A percentile compares a stretch with the other conserved stretches of the same genome.
Conservation (phyloP, 345 rosid genomes). For the Theobroma cacao region DNA sequence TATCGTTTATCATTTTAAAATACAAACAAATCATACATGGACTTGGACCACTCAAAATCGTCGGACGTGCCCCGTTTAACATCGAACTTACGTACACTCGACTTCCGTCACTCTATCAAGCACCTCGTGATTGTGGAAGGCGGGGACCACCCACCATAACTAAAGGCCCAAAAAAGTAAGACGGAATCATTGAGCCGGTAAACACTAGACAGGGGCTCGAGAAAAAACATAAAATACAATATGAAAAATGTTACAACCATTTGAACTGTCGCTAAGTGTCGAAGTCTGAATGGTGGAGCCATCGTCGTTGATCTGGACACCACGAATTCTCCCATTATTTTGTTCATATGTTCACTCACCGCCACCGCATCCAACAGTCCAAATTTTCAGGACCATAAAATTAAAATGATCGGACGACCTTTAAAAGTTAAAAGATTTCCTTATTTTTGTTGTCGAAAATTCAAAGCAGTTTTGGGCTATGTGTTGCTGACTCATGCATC, state of each 20-base stretch:
- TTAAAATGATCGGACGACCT: no score
- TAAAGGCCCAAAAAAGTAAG: no score
- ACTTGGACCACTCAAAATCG: not conserved
- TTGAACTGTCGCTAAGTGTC: not conserved
- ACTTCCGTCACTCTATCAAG: not conserved
- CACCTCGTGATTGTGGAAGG: not conserved
- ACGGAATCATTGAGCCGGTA: not conserved
- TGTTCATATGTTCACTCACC: no score
- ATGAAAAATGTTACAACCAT: no score
- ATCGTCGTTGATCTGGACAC: not conserved
- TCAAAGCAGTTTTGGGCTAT: not conserved
- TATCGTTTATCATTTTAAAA: not conserved
- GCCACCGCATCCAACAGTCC: not conserved
- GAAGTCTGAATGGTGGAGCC: not conserved
- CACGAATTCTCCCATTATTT: not conserved
- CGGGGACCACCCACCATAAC: not conserved
- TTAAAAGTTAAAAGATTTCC: not conserved
- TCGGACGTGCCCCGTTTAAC: not conserved
- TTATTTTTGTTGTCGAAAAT: no score
- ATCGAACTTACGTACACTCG: not conserved
- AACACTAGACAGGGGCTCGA: not conserved
- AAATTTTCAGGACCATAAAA: not conserved
- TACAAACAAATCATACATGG: not conserved
- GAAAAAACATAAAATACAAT: not conserved
- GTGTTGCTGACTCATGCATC: constrained; percentile 1